Evolutionary conservation across 139 green algal species (phyloP).

Genomic region (Chara braunii): DNA sequence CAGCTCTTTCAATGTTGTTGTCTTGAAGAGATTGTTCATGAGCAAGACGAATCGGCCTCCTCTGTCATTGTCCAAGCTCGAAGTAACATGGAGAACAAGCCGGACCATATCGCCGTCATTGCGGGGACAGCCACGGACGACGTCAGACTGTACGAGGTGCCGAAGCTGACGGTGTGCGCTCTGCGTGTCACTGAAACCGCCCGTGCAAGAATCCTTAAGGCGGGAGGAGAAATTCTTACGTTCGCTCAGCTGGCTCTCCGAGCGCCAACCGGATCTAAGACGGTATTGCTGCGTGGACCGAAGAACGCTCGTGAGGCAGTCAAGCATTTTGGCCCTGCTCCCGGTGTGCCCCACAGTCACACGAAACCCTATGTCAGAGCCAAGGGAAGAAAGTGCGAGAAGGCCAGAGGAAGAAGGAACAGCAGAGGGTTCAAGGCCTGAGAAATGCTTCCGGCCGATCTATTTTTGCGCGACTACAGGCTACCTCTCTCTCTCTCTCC

Average conservation of each 20-base stretch:
- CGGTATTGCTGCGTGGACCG: slow-evolving; percentile 67
- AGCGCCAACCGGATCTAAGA: slow-evolving; percentile 67
- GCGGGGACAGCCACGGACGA: slow-evolving; percentile 95
- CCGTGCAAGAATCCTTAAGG: slow-evolving; percentile 91
- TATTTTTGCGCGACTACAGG: too few relatives aligned
- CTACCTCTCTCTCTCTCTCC: too few relatives aligned
- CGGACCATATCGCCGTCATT: slow-evolving; percentile 84
- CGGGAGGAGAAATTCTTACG: slow-evolving; percentile 91
- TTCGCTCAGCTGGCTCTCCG: slow-evolving; percentile 97
- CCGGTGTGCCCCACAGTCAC: slow-evolving; percentile 50
- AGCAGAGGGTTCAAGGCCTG: slow-evolving; percentile 89
- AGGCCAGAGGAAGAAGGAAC: slow-evolving; percentile 83
- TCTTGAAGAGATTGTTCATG: slow-evolving; percentile 94
- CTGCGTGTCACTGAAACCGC: slow-evolving; percentile 95
- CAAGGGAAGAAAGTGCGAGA: slow-evolving; percentile 98
- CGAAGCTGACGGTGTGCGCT: slow-evolving; percentile 76
- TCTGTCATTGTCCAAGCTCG: slow-evolving; percentile 87
- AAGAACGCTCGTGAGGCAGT: slow-evolving; percentile 90
- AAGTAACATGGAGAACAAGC: slow-evolving; percentile 90
- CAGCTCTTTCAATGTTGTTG: slow-evolving; percentile 93
- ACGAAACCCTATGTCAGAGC: slow-evolving; percentile 79
- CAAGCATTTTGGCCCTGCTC: slow-evolving; percentile 91
- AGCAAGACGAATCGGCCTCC: slow-evolving; percentile 88
- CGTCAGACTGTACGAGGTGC: slow-evolving; percentile 71
- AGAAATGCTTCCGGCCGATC: too few relatives aligned